These are phyloP conservation scores for Bipolaris cookei DNA, from an alignment of 2,329 filamentous ascomycete genomes.

Conservation along the genomic window DNA sequence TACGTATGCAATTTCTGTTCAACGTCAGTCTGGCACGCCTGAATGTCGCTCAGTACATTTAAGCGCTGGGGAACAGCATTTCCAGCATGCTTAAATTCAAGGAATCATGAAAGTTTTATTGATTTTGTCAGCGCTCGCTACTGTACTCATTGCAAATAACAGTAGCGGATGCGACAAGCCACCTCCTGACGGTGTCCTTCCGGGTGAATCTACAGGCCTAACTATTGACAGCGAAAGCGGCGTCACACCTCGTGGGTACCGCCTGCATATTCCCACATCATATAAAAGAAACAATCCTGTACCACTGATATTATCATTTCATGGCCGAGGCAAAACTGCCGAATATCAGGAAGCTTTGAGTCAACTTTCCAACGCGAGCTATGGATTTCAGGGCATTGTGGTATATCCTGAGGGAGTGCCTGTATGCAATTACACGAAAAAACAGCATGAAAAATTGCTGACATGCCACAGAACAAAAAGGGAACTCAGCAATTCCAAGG, in stretches of 20 bases:
- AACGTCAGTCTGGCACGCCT: background rate
- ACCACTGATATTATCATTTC: slow-evolving; percentile 58
- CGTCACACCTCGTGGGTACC: slow-evolving; percentile 42
- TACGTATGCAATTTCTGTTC: background rate
- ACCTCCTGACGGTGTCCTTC: slow-evolving; percentile 28
- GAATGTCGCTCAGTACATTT: background rate
- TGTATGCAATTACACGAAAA: slow-evolving; percentile 22
- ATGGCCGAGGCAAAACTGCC: slow-evolving; percentile 51
- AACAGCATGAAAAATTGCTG: background rate
- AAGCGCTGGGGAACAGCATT: no score
- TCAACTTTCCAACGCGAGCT: slow-evolving; percentile 54
- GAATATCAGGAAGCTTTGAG: slow-evolving; percentile 52
- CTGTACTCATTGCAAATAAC: background rate
- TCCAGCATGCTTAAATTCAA: no score
- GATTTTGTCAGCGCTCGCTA: background rate
- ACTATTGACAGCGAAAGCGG: slow-evolving; percentile 40
- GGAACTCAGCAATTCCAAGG: slow-evolving; percentile 51
- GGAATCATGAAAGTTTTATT: background rate
- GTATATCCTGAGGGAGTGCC: slow-evolving; percentile 55
- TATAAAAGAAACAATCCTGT: slow-evolving; percentile 49
- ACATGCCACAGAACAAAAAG: slow-evolving; percentile 15
- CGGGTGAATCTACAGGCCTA: slow-evolving; percentile 31
- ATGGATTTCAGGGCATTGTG: slow-evolving; percentile 54
- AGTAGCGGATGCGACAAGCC: slow-evolving; percentile 22
- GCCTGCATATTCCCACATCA: slow-evolving; percentile 48